Base-by-base conservation (phyloP, 176 grass and related monocot genomes). In the Cymbopogon citratus region DNA sequence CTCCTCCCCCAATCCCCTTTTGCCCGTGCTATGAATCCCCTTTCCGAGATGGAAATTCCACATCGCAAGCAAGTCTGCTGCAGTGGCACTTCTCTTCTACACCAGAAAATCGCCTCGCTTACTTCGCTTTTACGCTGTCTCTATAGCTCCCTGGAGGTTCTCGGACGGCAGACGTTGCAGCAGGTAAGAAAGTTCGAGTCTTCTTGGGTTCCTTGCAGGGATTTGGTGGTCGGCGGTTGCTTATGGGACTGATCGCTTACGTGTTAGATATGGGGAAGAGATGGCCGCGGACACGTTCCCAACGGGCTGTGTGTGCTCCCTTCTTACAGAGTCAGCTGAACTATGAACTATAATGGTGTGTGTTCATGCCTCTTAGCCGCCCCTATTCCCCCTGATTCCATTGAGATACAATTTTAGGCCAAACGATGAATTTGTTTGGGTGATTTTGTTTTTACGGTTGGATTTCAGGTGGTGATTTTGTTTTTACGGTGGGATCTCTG, bases 271-370 rank as follows among this genome's bases (percentile, higher is more conserved):
- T 0, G 7, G 29, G 7, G 21, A 74, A 76, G 71, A 35, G 9
- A 52, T 69, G 69, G 84, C 28, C 25, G 1, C 1, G 33, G 36
- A 61, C 10, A 65, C 69, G 14, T 87, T 92, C 49, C 84, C 72
- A 3, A 80, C 3, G 84, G 91, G 21, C 36, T 93, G 71, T 25
- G 87, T 12, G 59, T 93, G 12, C 83, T 93, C 46, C 65, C 84
- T 7, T 90, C 21, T 48, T 87, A 1, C 35, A 77, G 43, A 35
- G 0, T 7, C 12, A 63, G 15, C 34, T 93, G 36, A n/a, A 2
- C 4, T 9, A 7, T 93, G 81, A 66, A 78, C 8, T 90, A 90
- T 39, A 21, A 75, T 4, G 64, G 84, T 92, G 57, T 83, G 80
- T 45, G 12, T 70, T 85, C 24, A 28, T 21, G 18, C 28, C 41